A percentile compares a stretch with the other conserved stretches of the same genome.
These are phyloP conservation scores for Paratinospora sagittata DNA, from an alignment of 164 flowering plant species.

Conservation along the genomic window DNA sequence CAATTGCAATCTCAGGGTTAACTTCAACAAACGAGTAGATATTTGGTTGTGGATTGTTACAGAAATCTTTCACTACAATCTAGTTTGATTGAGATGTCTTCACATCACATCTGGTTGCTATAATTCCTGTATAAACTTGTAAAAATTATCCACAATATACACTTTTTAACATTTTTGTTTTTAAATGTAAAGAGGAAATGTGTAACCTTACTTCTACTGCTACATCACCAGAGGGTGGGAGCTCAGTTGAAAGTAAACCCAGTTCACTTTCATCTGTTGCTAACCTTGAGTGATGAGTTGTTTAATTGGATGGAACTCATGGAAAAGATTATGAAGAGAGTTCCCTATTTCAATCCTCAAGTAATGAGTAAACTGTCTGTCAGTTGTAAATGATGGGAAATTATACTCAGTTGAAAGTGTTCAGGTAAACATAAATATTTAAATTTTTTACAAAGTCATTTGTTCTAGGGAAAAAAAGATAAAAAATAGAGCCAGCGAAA, in stretches of 20 bases:
- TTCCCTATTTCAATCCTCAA: too few species aligned
- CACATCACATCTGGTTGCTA: not conserved
- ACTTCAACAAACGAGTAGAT: too few species aligned
- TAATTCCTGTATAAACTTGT: not conserved
- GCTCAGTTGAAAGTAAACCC: too few species aligned
- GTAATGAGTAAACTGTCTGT: too few species aligned
- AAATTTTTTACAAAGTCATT: too few species aligned
- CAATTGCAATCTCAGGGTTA: constrained; percentile 2
- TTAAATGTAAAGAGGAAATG: not conserved
- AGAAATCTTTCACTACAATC: not conserved
- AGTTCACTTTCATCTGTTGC: not conserved
- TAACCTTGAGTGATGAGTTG: not conserved
- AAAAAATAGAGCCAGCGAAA: too few species aligned
- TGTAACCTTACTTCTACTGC: too few species aligned
- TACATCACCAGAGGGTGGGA: too few species aligned
- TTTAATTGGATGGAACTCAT: not conserved
- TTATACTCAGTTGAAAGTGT: too few species aligned
- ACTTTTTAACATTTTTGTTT: not conserved
- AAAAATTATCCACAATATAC: not conserved
- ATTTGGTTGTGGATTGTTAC: not conserved
- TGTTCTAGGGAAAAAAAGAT: too few species aligned
- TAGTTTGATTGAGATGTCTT: not conserved
- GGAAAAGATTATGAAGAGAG: not conserved
- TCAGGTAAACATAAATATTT: too few species aligned
- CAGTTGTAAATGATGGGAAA: too few species aligned